A percentile compares a stretch with the other conserved stretches of the same genome.
phyloP scores from a whole-genome alignment of 2,329 filamentous ascomycete genomes.

The Colletotrichum sp. region DNA sequence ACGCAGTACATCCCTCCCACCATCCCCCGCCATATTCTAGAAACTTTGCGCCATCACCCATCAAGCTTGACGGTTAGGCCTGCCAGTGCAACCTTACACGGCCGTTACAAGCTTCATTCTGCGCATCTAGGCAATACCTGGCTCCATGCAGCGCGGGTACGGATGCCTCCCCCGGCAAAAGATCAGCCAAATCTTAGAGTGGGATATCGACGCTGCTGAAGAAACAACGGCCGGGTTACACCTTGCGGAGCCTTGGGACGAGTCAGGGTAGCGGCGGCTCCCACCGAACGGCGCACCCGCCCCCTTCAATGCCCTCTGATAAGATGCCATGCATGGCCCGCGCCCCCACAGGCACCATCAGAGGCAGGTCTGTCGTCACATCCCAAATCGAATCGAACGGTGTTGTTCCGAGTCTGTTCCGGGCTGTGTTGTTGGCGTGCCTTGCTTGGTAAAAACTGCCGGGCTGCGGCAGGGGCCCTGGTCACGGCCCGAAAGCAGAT shows the following conservation, averaged over 20 bases:
- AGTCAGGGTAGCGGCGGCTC: background rate
- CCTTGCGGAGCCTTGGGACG: background rate
- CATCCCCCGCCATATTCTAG: background rate
- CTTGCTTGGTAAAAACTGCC: background rate
- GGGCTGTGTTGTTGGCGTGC: background rate
- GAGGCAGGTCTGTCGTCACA: background rate
- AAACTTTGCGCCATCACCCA: background rate
- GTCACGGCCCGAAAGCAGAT: conserved; percentile 5
- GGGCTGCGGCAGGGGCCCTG: background rate
- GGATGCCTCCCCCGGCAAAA: background rate
- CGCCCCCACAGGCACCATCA: background rate
- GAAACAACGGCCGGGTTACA: background rate
- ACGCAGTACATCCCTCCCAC: background rate
- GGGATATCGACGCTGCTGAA: background rate
- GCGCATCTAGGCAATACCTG: background rate
- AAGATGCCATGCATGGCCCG: background rate
- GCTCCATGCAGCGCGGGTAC: background rate
- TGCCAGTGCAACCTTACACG: background rate
- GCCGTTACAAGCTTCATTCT: background rate
- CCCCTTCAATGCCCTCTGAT: background rate
- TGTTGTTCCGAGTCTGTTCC: background rate
- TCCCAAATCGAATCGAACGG: background rate
- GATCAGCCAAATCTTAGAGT: background rate
- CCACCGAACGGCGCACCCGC: background rate
- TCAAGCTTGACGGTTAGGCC: background rate